phyloP scores from a whole-genome alignment of 208 protist species.

The Leishmania martiniquensis region DNA sequence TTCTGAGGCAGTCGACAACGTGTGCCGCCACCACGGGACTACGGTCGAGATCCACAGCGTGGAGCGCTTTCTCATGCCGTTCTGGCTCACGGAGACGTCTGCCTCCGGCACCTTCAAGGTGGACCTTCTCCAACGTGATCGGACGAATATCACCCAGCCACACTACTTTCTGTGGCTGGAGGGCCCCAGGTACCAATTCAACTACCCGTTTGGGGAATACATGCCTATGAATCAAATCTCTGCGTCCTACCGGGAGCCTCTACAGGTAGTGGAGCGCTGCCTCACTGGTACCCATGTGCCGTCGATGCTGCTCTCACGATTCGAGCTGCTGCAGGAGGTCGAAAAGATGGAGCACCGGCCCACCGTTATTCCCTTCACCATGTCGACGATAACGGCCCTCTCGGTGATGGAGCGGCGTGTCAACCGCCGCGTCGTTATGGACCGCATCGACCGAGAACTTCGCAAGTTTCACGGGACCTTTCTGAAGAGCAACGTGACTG shows the following conservation, averaged over 20 bases:
- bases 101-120: constrained; percentile 75
- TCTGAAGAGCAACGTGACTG: constrained; percentile 71
- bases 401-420: constrained; percentile 77
- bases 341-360: constrained; percentile 64
- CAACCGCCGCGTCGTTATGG: constrained; percentile 55
- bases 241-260: constrained; percentile 82
- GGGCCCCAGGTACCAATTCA: constrained; percentile 85
- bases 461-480: constrained; percentile 89
- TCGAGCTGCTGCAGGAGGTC: constrained; percentile 82
- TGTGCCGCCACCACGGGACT: constrained; percentile 77
- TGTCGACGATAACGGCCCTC: constrained; percentile 88
- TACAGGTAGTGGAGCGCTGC: constrained; percentile 69
- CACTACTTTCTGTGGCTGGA: constrained; percentile 86
- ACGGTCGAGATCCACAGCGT: constrained; percentile 65
- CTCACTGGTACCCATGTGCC: constrained; percentile 80
- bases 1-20: constrained; percentile 74
- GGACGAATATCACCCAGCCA: constrained; percentile 72
- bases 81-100: constrained; percentile 81
- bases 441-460: constrained; percentile 81
- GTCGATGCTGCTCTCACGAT: constrained; percentile 89
- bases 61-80: constrained; percentile 85
- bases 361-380: constrained; percentile 82
- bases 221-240: constrained; percentile 83
- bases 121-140: constrained; percentile 83
- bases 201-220: constrained; percentile 88